A percentile compares a stretch with the other conserved stretches of the same genome.
Evolutionary conservation across 2,329 filamentous ascomycete genomes (phyloP).

Genomic region (Reticulascus tulasneorum): DNA sequence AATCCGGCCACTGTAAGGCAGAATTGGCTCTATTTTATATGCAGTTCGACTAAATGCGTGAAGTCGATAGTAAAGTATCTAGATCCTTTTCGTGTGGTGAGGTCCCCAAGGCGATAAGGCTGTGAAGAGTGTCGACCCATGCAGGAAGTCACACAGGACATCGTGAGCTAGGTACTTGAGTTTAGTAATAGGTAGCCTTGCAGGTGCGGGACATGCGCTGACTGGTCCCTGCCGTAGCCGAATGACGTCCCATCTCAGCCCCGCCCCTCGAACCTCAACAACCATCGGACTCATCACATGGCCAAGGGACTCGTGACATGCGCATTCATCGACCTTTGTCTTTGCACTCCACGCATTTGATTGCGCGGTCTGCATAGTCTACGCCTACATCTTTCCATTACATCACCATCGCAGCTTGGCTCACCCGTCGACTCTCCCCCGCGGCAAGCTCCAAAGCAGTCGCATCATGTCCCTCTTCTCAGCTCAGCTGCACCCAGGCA

Average conservation of each 20-base stretch:
- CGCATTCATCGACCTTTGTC: neutral
- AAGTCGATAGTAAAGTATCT: no score
- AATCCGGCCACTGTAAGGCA: no score
- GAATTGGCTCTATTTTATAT: no score
- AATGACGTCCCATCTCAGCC: conserved; percentile 11
- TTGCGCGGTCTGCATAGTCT: neutral
- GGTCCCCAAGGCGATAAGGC: no score
- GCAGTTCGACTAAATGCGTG: no score
- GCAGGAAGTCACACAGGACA: no score
- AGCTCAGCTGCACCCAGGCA: conserved; percentile 63
- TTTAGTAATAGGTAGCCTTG: no score
- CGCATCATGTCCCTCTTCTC: conserved; percentile 45
- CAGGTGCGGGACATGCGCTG: neutral
- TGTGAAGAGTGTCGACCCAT: no score
- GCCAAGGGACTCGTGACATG: conserved; percentile 10
- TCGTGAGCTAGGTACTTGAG: no score
- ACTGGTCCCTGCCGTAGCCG: conserved; percentile 3
- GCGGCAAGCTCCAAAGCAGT: conserved; percentile 6
- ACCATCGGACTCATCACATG: conserved; percentile 15
- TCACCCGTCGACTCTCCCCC: conserved; percentile 10
- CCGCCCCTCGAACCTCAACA: conserved; percentile 11
- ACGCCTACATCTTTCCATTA: neutral
- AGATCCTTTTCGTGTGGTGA: no score
- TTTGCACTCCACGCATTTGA: neutral
- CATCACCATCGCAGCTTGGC: conserved; percentile 5